Conservation (phyloP, 495 filamentous ascomycete genomes). For the Hypoxylon trugodes region DNA sequence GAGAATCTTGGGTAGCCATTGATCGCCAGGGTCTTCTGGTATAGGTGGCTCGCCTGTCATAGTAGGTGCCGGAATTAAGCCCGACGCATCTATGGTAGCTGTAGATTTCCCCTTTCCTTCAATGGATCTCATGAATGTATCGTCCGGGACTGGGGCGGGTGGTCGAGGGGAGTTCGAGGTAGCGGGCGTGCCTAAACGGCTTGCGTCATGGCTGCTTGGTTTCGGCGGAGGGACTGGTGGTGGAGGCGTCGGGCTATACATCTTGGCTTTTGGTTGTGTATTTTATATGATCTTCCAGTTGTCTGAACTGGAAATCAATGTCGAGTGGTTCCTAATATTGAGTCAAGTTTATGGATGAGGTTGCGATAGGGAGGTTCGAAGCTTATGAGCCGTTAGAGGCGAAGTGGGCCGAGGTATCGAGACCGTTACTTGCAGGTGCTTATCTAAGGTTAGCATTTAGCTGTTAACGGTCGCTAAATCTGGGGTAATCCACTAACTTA, state of each 20-base stretch:
- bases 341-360: not conserved
- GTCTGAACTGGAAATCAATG: not conserved
- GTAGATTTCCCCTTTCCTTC: slow-evolving; percentile 11
- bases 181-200: slow-evolving; percentile 69
- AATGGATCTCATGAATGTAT: slow-evolving; percentile 12
- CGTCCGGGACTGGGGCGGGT: slow-evolving; percentile 49
- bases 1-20: slow-evolving; percentile 74
- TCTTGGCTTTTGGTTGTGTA: not conserved
- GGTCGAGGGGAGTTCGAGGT: slow-evolving; percentile 52
- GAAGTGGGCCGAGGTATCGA: slow-evolving; percentile 9
- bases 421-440: not conserved
- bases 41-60: slow-evolving; percentile 18
- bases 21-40: slow-evolving; percentile 61
- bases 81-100: slow-evolving; percentile 28
- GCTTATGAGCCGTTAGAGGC: slow-evolving; percentile 11
- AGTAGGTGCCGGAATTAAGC: slow-evolving; percentile 33
- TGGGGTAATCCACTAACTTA: too few relatives aligned
- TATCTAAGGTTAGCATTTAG: too few relatives aligned
- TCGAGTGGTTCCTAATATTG: not conserved
- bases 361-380: slow-evolving; percentile 1
- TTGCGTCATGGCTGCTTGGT: slow-evolving; percentile 72
- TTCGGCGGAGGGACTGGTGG: slow-evolving; percentile 79
- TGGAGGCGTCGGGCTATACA: slow-evolving; percentile 48
- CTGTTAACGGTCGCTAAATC: too few relatives aligned
- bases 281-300: not conserved